phyloP scores from a whole-genome alignment of 257 asterid species.

The Ligustrum vulgare region DNA sequence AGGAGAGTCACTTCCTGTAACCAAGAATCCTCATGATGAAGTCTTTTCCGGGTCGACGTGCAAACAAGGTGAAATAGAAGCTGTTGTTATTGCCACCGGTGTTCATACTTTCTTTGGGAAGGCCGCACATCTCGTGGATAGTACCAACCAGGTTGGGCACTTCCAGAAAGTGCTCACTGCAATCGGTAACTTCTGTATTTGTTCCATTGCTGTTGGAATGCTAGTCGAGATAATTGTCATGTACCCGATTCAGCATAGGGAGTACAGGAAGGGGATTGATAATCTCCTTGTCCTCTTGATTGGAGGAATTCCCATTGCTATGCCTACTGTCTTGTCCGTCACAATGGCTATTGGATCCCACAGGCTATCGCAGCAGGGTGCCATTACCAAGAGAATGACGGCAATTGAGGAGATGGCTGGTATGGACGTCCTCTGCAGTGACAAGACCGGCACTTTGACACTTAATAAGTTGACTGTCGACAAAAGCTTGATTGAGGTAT shows the following conservation, averaged over 20 bases:
- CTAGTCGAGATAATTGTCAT: constrained; percentile 79
- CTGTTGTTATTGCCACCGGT: constrained; percentile 94
- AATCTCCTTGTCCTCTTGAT: constrained; percentile 93
- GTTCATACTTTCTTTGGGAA: constrained; percentile 98
- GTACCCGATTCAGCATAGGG: constrained; percentile 94
- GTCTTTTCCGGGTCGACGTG: constrained; percentile 95
- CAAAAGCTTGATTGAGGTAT: constrained; percentile 17
- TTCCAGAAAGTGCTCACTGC: constrained; percentile 97
- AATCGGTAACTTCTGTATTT: constrained; percentile 93
- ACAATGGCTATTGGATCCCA: constrained; percentile 99
- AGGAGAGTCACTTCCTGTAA: constrained; percentile 93
- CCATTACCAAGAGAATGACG: neutral
- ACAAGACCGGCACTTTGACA: neutral
- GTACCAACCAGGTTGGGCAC: constrained; percentile 97
- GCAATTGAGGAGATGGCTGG: neutral
- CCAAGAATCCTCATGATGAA: constrained; percentile 76
- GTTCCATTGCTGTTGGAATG: constrained; percentile 93
- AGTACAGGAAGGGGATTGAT: constrained; percentile 84
- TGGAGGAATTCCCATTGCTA: constrained; percentile 98
- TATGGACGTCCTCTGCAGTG: neutral
- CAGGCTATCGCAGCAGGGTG: constrained; percentile 41
- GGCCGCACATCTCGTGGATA: constrained; percentile 98
- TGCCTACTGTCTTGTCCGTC: constrained; percentile 96
- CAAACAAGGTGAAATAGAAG: constrained; percentile 96
- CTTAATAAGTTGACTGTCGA: neutral